Percentiles rank a stretch among this genome's conserved stretches.
Evolutionary conservation across 2,329 filamentous ascomycete genomes (phyloP).

Genomic region (Xylaria multiplex): DNA sequence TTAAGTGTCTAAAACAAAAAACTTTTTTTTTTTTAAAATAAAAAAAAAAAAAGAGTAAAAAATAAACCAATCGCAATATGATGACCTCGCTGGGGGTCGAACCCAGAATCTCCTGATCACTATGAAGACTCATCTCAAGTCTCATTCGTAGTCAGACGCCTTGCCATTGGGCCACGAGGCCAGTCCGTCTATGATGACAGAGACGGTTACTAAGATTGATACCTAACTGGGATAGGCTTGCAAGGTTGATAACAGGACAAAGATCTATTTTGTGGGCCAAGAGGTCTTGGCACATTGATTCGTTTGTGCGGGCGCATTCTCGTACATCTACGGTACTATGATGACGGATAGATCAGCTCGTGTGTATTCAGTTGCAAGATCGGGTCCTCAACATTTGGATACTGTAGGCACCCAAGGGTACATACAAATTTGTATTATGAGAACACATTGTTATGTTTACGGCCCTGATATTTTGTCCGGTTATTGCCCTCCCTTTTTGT

Average conservation of each 20-base stretch:
- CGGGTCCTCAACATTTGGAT: not conserved
- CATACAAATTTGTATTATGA: slow-evolving; percentile 6
- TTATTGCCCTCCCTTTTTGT: not conserved
- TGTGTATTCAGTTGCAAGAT: not conserved
- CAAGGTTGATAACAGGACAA: too few relatives aligned
- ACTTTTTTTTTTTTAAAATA: not conserved
- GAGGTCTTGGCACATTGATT: not conserved
- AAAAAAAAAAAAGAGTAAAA: not conserved
- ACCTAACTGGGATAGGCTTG: too few relatives aligned
- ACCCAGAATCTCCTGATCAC: slow-evolving; percentile 37
- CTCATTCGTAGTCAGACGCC: slow-evolving; percentile 56
- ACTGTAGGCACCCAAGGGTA: not conserved
- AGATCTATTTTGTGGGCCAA: not conserved
- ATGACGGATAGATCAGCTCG: not conserved
- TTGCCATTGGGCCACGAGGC: slow-evolving; percentile 54
- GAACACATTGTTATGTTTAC: not conserved
- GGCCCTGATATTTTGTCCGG: not conserved
- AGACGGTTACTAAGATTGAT: too few relatives aligned
- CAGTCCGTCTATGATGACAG: not conserved
- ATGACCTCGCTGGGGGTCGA: slow-evolving; percentile 38
- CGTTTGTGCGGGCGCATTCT: too few relatives aligned
- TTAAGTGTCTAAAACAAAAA: too few relatives aligned
- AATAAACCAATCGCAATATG: too few relatives aligned
- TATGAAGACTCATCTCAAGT: not conserved
- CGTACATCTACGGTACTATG: too few relatives aligned